Evolutionary conservation across 192 early-diverging fungal genomes (phyloP), one percentile per base, ranked within the genome.

Genomic region (Podila minutissima): DNA sequence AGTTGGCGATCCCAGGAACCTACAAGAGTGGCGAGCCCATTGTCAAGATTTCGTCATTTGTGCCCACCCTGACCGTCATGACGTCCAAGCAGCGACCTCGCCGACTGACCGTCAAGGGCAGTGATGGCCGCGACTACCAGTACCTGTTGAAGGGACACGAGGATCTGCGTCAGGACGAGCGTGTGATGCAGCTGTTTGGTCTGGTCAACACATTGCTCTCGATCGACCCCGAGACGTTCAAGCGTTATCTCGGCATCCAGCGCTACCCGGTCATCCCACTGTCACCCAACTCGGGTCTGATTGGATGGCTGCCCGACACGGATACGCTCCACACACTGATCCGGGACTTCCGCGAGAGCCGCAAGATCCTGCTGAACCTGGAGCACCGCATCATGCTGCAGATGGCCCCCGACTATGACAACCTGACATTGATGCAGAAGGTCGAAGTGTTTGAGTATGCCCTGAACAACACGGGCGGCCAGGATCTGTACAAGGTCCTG

Each of bases 171-270:
- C 97, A 98, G 82, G 98, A 99, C 75, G 98, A 99, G 86, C 93
- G 98, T 59, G 97, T 96, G 15, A 99, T 99, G 97, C 97, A 99
- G 83, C 75, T 98, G 38, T 99, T 99, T 88, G 97, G 95, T 19
- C 90, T 99, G 29, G 94, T 99, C 49, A 99, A 98, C 82, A 97
- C 96, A 5, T 74, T 98, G 28, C 88, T 99, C 0, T 85, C 84
- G 7, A 85, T 84, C 7, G 95, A 98, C 75, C 74, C 93, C 0
- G 95, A 97, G 66, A 97, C 97, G 1, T 93, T 97, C 76, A 94
- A 94, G 67, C 85, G 97, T 20, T 96, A 97, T 82, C 85, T 99
- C 22, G 92, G 88, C 37, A 99, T 99, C 51, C 92, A 96, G 67
- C 86, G 93, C 26, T 98, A 93, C 83, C 91, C 97, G 20, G 96